These are phyloP conservation scores for Polyporus tsugae DNA, from an alignment of 1,284 basidiomycete species.

Conservation along the genomic window DNA sequence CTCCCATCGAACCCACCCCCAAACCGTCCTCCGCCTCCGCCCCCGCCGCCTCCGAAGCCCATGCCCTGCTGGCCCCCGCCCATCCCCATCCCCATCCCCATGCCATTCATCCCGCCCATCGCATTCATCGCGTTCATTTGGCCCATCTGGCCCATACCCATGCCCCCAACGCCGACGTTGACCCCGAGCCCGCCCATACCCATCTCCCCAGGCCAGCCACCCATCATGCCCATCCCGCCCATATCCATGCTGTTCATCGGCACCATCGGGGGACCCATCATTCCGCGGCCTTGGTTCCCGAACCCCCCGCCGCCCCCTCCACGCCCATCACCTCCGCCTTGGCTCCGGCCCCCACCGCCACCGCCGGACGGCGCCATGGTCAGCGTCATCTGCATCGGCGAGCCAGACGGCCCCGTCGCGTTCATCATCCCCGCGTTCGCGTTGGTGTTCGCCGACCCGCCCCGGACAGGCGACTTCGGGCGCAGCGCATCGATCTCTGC, in stretches of 20 bases:
- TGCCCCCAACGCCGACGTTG: constrained; percentile 35
- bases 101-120: constrained; percentile 27
- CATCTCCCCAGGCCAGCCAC: constrained; percentile 33
- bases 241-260: constrained; percentile 42
- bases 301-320: constrained; percentile 31
- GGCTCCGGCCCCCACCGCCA: constrained; percentile 10
- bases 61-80: constrained; percentile 27
- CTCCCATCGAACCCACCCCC: constrained; percentile 26
- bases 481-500: constrained; percentile 85
- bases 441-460: constrained; percentile 41
- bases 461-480: constrained; percentile 83
- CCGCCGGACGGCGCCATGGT: constrained; percentile 25
- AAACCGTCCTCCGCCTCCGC: constrained; percentile 25
- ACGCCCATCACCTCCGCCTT: constrained; percentile 17
- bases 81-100: constrained; percentile 38
- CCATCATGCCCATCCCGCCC: constrained; percentile 37
- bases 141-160: constrained; percentile 33
- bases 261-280: constrained; percentile 59
- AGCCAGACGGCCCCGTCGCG: constrained; percentile 24
- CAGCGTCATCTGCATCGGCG: constrained; percentile 36
- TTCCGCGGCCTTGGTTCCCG: constrained; percentile 44
- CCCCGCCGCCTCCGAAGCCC: constrained; percentile 39
- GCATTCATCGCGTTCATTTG: constrained; percentile 35
- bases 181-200: constrained; percentile 37
- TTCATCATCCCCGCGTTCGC: constrained; percentile 26